A percentile compares a stretch with the other conserved stretches of the same genome.
Conservation (phyloP, 306 rosid genomes). For the Senna tora region DNA sequence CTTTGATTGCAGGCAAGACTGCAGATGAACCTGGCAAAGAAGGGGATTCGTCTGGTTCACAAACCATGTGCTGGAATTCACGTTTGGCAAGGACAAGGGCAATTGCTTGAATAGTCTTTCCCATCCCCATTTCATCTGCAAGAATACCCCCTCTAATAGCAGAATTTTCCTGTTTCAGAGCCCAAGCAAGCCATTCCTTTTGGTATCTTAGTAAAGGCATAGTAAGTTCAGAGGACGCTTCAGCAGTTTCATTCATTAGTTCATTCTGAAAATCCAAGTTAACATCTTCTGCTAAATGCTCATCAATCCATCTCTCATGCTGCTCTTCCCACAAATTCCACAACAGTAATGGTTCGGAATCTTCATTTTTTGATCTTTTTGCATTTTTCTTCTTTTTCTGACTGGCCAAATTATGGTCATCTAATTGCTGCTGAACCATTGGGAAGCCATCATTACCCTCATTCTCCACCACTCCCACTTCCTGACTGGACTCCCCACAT, state of each 20-base stretch:
- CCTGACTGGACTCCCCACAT: constrained; percentile 27
- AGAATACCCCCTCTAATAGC: constrained; percentile 80
- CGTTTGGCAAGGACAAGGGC: constrained; percentile 89
- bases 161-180: constrained; percentile 75
- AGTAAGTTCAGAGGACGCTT: constrained; percentile 66
- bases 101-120: constrained; percentile 95
- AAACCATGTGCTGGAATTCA: constrained; percentile 33
- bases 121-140: constrained; percentile 99
- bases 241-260: constrained; percentile 61
- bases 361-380: constrained; percentile 37
- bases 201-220: constrained; percentile 85
- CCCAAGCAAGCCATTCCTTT: constrained; percentile 95
- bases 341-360: constrained; percentile 45
- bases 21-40: constrained; percentile 53
- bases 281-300: constrained; percentile 45
- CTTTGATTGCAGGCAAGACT: constrained; percentile 51
- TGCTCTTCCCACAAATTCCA: constrained; percentile 76
- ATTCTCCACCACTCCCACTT: constrained; percentile 7
- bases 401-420: constrained; percentile 15
- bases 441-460: neutral
- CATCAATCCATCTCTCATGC: constrained; percentile 70
- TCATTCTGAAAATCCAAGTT: constrained; percentile 57
- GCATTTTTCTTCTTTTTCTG: constrained; percentile 33
- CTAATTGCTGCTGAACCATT: neutral
- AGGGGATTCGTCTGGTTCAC: constrained; percentile 46